Evolutionary conservation across 2,329 filamentous ascomycete genomes (phyloP), one percentile per base, ranked within the genome.

Genomic region (Tolypocladium pustulatum): DNA sequence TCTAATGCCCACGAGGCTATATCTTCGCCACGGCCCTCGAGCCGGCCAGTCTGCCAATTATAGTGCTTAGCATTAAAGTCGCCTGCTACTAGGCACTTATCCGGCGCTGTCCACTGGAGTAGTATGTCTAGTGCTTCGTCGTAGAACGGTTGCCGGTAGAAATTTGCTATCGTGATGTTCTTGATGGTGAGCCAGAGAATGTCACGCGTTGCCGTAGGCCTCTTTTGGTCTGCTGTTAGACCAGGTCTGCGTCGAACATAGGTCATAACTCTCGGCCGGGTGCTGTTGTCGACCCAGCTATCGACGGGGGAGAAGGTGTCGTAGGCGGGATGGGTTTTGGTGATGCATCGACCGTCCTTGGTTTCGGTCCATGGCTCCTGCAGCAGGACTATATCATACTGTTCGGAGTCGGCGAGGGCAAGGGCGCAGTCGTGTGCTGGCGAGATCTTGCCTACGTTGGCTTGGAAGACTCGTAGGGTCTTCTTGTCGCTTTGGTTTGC

Each of bases 1-100:
- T 56, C 58, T 3, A 38, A 54, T 49, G 53, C 60, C 60, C 58
- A 61, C 13, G 43, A 36, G 36, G 58, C 37, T 3, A 38, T 13
- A 13, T 7, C 37, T 3, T 38, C 10, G 37, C 37, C 37, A 3
- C 37, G 37, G 37, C 12, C 37, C 3, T 51, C 53, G 27, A 56
- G 43, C n/a, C 25, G 55, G 32, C 60, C 61, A 7, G 55, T 49
- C 52, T 64, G 60, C 62, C 59, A 64, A 27, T 32, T 58, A 25
- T 43, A 37, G 43, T 64, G 58, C 54, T 59, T 58, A 15, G 61
- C 61, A n/a, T 64, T 63, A 49, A 63, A 63, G 56, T 63, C 61
- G 12, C 60, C 61, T n/a, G 62, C 55, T 37, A 64, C 57, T 1
- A 64, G 59, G 46, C 60, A 61, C 41, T 57, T 55, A 22, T 51